A percentile compares a stretch with the other conserved stretches of the same genome.
Evolutionary conservation across 768 basidiomycete species (phyloP).

Genomic region (Mycena latifolia): DNA sequence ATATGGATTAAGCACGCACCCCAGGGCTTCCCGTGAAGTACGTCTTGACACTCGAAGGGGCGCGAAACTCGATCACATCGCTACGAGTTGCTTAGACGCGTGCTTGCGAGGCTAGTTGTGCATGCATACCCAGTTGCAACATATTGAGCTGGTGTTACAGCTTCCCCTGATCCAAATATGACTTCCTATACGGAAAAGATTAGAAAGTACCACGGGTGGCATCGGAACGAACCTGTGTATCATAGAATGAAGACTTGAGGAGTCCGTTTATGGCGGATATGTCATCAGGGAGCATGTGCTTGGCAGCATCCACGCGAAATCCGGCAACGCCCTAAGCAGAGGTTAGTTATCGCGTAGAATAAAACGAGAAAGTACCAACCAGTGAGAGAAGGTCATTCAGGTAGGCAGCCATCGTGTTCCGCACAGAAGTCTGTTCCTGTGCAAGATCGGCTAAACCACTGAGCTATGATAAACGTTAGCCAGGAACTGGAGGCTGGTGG

Average conservation of each 20-base stretch:
- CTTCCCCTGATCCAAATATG: slow-evolving; percentile 36
- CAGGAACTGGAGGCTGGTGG: neutral
- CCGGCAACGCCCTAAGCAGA: slow-evolving; percentile 26
- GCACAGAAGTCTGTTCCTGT: slow-evolving; percentile 16
- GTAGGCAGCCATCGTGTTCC: slow-evolving; percentile 18
- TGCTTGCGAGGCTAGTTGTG: neutral
- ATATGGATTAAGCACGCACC: slow-evolving; percentile 1
- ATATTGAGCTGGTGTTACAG: slow-evolving; percentile 29
- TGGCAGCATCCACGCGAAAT: slow-evolving; percentile 29
- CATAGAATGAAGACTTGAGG: slow-evolving; percentile 8
- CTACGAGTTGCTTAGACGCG: slow-evolving; percentile 15
- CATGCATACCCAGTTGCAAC: slow-evolving; percentile 19
- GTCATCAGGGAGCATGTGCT: slow-evolving; percentile 23
- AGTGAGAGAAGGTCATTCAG: slow-evolving; percentile 29
- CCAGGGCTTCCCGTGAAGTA: slow-evolving; percentile 33
- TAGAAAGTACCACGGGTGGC: neutral
- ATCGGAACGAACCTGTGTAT: slow-evolving; percentile 4
- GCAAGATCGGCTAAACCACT: slow-evolving; percentile 26
- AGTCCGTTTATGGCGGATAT: neutral
- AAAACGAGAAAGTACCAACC: neutral
- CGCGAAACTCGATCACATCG: slow-evolving; percentile 39
- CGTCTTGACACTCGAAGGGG: slow-evolving; percentile 23
- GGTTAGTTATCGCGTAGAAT: neutral
- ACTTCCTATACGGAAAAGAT: slow-evolving; percentile 32
- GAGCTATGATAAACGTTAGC: slow-evolving; percentile 5